These are phyloP conservation scores for Filobasidium uniguttulatum DNA, from an alignment of 1,284 basidiomycete genomes.

Conservation along the genomic window DNA sequence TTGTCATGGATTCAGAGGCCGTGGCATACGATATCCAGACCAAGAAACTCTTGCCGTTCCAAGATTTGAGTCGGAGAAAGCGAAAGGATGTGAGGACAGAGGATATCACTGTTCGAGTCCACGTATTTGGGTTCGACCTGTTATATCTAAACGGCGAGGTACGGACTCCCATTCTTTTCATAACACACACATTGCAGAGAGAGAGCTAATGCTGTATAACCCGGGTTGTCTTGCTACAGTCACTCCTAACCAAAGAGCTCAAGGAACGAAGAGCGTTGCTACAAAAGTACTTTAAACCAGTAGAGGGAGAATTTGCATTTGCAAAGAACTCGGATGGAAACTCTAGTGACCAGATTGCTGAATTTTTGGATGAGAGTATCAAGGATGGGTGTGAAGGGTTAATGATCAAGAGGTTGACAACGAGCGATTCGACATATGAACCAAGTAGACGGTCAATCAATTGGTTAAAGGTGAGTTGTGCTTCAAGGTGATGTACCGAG, in stretches of 20 bases:
- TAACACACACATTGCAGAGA: no score
- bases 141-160: constrained; percentile 45
- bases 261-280: constrained; percentile 62
- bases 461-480: constrained; percentile 84
- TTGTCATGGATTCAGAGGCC: constrained; percentile 72
- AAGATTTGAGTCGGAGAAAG: constrained; percentile 70
- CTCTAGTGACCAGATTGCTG: constrained; percentile 84
- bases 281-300: constrained; percentile 61
- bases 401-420: constrained; percentile 98
- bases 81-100: constrained; percentile 65
- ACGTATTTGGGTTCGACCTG: constrained; percentile 45
- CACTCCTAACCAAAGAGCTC: constrained; percentile 31
- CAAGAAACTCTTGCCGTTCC: constrained; percentile 61
- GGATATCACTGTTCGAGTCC: constrained; percentile 46
- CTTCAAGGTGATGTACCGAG: no score
- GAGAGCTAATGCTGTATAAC: neutral
- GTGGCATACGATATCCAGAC: constrained; percentile 58
- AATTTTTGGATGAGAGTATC: constrained; percentile 89
- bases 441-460: constrained; percentile 89
- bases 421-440: constrained; percentile 81
- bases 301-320: constrained; percentile 83
- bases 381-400: constrained; percentile 97
- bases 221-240: constrained; percentile 18
- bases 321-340: constrained; percentile 81
- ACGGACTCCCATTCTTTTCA: constrained; percentile 18